Base-by-base conservation (phyloP, 139 green algal species). In the Eudorina sp. region DNA sequence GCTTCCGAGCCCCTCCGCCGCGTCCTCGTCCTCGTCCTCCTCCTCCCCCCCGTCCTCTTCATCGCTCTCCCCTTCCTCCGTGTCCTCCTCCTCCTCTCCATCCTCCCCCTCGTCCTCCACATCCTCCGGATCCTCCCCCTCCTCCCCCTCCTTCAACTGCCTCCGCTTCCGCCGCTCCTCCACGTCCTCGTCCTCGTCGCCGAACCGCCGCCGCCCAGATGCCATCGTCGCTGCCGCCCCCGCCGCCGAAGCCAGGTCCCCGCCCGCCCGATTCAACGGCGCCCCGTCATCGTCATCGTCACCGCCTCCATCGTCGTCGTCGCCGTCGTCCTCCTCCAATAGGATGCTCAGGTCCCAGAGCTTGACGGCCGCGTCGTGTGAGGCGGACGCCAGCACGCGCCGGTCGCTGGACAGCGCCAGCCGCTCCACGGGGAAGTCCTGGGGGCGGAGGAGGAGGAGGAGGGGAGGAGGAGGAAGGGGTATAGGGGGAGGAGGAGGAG, bases 301-400 rank as follows among this genome's bases (percentile, higher is more conserved):
- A 36, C 27, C 86, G 19, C 60, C 77, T 5, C 89, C 90, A 5
- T 94, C 93, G 3, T 93, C 91, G 8, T 95, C 92, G 0, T 91
- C 92, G 2, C 91, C 93, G 1, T 89, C 91, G 18, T 93, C 93
- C 34, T 96, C 94, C 3, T 94, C 92, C 11, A 90, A 72, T 53
- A 97, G 84, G 0, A 92, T 21, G 0, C 79, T 78, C 80, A 97
- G 43, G 80, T 97, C 94, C 96, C 96, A 98, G 23, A 99, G 79
- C 92, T 94, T 96, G 14, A 99, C 91, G 1, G 78, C 93, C 53
- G 94, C 89, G 89, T 98, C 96, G 74, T 98, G 96, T 0, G 93
- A 97, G 3, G 91, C 91, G 74, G 92, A 97, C 0, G 95, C 96
- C 27, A 98, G 92, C 62, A 96, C 60, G 6, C 75, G 68, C 62